Conservation (phyloP, 208 protist genomes). For the Acanthamoeba lenticulata region DNA sequence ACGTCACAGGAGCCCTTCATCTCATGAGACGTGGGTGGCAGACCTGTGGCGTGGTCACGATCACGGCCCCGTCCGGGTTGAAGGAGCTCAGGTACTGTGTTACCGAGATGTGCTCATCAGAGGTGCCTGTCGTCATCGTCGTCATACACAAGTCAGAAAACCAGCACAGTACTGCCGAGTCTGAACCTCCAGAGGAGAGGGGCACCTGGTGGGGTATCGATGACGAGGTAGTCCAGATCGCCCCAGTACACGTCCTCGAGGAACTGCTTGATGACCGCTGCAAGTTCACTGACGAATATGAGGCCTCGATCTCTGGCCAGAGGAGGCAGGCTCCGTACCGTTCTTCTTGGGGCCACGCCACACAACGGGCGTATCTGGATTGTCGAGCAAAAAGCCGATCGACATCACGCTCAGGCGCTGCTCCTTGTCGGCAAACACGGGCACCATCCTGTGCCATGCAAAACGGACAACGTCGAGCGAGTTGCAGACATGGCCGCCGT, state of each 20-base stretch:
- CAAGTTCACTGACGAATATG: neutral
- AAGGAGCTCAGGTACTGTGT: neutral
- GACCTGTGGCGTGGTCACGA: slow-evolving; percentile 96
- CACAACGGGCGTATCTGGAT: slow-evolving; percentile 96
- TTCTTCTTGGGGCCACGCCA: slow-evolving; percentile 98
- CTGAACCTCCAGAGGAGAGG: too few relatives aligned
- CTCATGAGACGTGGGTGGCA: too few relatives aligned
- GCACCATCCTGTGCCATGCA: too few relatives aligned
- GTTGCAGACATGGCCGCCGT: slow-evolving; percentile 80
- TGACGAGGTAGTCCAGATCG: slow-evolving; percentile 97
- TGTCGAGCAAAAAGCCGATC: slow-evolving; percentile 97
- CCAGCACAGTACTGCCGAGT: too few relatives aligned
- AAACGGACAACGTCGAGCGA: too few relatives aligned
- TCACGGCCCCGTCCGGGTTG: slow-evolving; percentile 70
- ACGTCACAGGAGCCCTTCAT: too few relatives aligned
- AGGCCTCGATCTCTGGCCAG: neutral
- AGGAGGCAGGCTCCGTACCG: slow-evolving; percentile 62
- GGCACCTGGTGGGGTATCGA: slow-evolving; percentile 99
- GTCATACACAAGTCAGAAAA: too few relatives aligned
- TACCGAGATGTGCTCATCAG: slow-evolving; percentile 99
- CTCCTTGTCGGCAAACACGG: slow-evolving; percentile 95
- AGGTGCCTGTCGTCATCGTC: too few relatives aligned
- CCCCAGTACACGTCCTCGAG: slow-evolving; percentile 98
- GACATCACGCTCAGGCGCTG: slow-evolving; percentile 98
- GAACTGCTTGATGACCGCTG: slow-evolving; percentile 98